Evolutionary conservation across 495 filamentous ascomycete species (phyloP).

Genomic region (Penicillium robsamsonii): DNA sequence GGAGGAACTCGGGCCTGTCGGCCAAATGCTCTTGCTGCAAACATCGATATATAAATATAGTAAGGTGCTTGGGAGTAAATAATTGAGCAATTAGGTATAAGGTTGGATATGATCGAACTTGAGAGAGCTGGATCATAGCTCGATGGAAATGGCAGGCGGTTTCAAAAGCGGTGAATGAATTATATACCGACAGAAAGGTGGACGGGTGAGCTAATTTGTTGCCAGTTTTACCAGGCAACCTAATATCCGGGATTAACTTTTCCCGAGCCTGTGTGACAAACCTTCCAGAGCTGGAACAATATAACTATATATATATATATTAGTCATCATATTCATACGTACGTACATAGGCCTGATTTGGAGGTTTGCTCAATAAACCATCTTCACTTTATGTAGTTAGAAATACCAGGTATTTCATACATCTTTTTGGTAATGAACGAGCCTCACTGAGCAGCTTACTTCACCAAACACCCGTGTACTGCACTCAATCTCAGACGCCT

Average conservation of each 20-base stretch:
- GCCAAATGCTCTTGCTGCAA: slow-evolving; percentile 21
- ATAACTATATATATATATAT: too few relatives aligned
- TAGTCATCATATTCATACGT: too few relatives aligned
- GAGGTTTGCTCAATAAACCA: too few relatives aligned
- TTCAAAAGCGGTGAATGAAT: slow-evolving; percentile 16
- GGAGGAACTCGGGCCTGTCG: slow-evolving; percentile 21
- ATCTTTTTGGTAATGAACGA: too few relatives aligned
- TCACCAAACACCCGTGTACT: too few relatives aligned
- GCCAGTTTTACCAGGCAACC: background rate
- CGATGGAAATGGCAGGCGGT: slow-evolving; percentile 21
- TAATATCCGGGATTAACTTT: background rate
- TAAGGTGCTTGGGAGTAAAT: background rate
- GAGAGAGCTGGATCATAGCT: slow-evolving; percentile 11
- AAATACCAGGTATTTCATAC: too few relatives aligned
- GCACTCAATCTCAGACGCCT: too few relatives aligned
- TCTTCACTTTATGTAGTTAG: too few relatives aligned
- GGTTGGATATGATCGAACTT: background rate
- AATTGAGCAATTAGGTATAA: background rate
- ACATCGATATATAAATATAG: slow-evolving; percentile 22
- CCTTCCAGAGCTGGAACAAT: too few relatives aligned
- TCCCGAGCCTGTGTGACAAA: too few relatives aligned
- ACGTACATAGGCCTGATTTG: too few relatives aligned
- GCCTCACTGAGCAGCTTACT: too few relatives aligned
- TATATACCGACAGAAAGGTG: background rate
- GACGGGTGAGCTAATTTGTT: background rate